Evolutionary conservation across 2,329 filamentous ascomycete genomes (phyloP), one percentile per base, ranked within the genome.

Genomic region (Exophiala spinifera): DNA sequence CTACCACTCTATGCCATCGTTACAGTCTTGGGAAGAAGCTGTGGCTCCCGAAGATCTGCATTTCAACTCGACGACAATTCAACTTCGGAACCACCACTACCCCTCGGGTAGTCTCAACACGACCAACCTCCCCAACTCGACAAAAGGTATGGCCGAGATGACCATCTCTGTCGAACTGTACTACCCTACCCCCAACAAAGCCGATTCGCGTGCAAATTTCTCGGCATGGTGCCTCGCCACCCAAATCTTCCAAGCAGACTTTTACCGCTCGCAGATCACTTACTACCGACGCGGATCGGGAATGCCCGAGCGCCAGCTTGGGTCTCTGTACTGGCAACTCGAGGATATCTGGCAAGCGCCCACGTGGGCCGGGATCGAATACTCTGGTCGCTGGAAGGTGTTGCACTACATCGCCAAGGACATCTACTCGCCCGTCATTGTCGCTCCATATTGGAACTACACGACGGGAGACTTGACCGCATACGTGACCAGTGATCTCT

Each of bases 341-440:
- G 81, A 86, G 60, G 83, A 86, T 62, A 79, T 83, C 54, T 84
- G 81, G 81, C 80, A 83, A 59, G 82, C 81, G 1, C 82, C 83
- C 0, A 83, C 80, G 0, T 86, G 83, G 82, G 80, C 82, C 0
- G 78, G 80, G 0, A 79, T 85, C 31, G 83, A 86, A 64, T 84
- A 84, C 56, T 78, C 80, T 46, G 82, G 82, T 0, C 71, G 83
- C 1, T 85, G 82, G 81, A 85, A 86, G 64, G 74, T 83, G 0
- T 66, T 85, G 15, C 82, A 85, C 55, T 81, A 85, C 53, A 70
- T 76, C 1, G 76, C 78, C 2, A 79, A 78, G 53, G 80, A 85
- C 52, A 76, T 81, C 20, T 86, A 82, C 61, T 67, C 79, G 48
- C 74, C 74, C 1, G 69, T 85, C n/a, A 81, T 86, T 53, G 73